A percentile compares a stretch with the other conserved stretches of the same genome.
Evolutionary conservation across 495 filamentous ascomycete species (phyloP).

Genomic region (Tirmania nivea): DNA sequence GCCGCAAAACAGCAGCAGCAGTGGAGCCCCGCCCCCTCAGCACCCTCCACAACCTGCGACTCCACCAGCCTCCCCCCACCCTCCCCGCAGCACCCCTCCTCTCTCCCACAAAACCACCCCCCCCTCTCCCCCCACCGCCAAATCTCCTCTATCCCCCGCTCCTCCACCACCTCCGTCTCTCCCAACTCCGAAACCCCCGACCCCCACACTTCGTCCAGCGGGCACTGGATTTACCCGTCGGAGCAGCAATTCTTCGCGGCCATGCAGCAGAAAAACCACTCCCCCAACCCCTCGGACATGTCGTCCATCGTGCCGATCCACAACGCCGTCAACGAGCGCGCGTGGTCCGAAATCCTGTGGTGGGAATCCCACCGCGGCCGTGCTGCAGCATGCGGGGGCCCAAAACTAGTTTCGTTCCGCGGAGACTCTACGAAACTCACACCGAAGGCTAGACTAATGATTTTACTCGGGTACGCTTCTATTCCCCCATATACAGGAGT

Average conservation of each 20-base stretch:
- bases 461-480: constrained; percentile 41
- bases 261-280: constrained; percentile 60
- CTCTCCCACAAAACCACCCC: constrained; percentile 19
- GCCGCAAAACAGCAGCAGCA: constrained; percentile 5
- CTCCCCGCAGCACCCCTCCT: constrained; percentile 21
- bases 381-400: constrained; percentile 47
- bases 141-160: constrained; percentile 61
- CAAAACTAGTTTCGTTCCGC: constrained; percentile 61
- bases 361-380: constrained; percentile 41
- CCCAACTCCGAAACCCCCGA: constrained; percentile 20
- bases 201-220: constrained; percentile 24
- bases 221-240: constrained; percentile 93
- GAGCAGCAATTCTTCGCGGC: constrained; percentile 93
- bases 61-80: constrained; percentile 13
- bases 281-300: constrained; percentile 46
- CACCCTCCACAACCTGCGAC: constrained; percentile 19
- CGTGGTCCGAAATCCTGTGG: constrained; percentile 58
- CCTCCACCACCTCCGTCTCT: constrained; percentile 24
- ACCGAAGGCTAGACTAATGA: constrained; percentile 62
- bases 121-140: constrained; percentile 42
- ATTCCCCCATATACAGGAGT: no score
- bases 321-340: constrained; percentile 86
- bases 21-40: constrained; percentile 8
- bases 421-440: constrained; percentile 52
- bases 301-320: constrained; percentile 85